Evolutionary conservation across 805 yeast genomes (phyloP), one percentile per base, ranked within the genome.

Genomic region (Diddensiella santjacobensis): DNA sequence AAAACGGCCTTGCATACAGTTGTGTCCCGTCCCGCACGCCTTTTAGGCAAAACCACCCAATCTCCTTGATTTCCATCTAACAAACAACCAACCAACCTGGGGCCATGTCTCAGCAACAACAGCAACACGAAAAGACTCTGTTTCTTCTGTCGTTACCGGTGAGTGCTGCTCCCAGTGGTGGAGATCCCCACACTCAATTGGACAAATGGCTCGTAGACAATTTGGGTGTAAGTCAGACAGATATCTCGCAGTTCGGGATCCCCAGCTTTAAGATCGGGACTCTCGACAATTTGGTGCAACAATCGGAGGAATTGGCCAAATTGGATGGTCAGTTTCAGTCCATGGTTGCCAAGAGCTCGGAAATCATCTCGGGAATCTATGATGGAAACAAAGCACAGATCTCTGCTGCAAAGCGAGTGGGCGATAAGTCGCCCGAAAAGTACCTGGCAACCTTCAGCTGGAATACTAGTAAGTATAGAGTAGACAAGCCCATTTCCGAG

Each of bases 261-360:
- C 98, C 98, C 4, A 80, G 75, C 53, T 91, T 93, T 69, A 91
- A 93, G 67, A 87, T 93, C 54, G 97, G 97, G 23, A 90, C 98
- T 10, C 77, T 93, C 62, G 99, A 93, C 68, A 83, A 89, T 24
- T 75, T 93, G 51, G 95, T 93, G 47, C 81, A 84, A 58, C 90
- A 90, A 68, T 81, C 90, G 65, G 99, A 93, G 61, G 98, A 91
- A 61, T 75, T 93, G 49, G 71, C 79, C 37, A 90, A 88, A 64
- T 71, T 83, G 47, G 99, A 93, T 68, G 71, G 71, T n/a, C 93
- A 87, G 67, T 75, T 91, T 62, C 78, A 77, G 38, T 69, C 73
- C 5, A 78, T 93, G 4, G 79, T 89, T 11, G 64, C 71, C 22
- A 95, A 95, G 67, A 80, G 84, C 26, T 75, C 84, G 47, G 99